Evolutionary conservation across 2,329 filamentous ascomycete species (phyloP), one percentile per base, ranked within the genome.

Genomic region (Trichoderma asperellum): DNA sequence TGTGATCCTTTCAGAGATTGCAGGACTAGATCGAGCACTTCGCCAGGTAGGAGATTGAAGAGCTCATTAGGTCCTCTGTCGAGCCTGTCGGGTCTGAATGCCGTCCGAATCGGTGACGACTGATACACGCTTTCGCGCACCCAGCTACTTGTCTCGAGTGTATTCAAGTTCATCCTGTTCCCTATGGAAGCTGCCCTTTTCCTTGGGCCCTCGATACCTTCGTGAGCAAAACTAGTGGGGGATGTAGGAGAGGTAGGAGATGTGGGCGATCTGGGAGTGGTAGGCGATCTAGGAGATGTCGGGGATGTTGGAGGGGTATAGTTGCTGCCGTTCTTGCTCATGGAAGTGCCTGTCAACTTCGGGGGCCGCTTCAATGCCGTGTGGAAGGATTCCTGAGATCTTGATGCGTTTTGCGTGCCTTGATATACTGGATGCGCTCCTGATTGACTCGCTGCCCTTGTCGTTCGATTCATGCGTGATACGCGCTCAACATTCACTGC

Each of bases 1-100:
- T 91, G 88, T 16, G 83, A 75, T 47, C 81, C 78, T 74, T 83
- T 86, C 21, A 91, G 77, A 66, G 85, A 82, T 49, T 81, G 81
- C 40, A 90, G 74, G n/a, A 90, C 85, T 40, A 87, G 77, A 63
- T 85, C 81, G 57, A 90, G 76, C 2, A 90, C 85, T 74, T 89
- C 87, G n/a, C 83, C 83, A 0, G 88, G 87, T 18, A 90, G 73
- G 24, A 81, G 81, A n/a, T 81, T 81, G 70, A 89, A 87, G 7
- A 86, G 76, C 73, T 88, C 87, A 16, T 86, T 84, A 0, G 82
- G 83, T 40, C 78, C 72, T 40, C 35, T 32, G 52, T 68, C 64
- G n/a, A 61, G 55, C 72, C 73, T 71, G 58, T 68, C 64, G 24
- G 65, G 55, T 72, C 73, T 71, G 59, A 61, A 70, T 12, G 37